These are phyloP conservation scores for Termitomyces sp. DNA, from an alignment of 768 basidiomycete species.

Conservation along the genomic window DNA sequence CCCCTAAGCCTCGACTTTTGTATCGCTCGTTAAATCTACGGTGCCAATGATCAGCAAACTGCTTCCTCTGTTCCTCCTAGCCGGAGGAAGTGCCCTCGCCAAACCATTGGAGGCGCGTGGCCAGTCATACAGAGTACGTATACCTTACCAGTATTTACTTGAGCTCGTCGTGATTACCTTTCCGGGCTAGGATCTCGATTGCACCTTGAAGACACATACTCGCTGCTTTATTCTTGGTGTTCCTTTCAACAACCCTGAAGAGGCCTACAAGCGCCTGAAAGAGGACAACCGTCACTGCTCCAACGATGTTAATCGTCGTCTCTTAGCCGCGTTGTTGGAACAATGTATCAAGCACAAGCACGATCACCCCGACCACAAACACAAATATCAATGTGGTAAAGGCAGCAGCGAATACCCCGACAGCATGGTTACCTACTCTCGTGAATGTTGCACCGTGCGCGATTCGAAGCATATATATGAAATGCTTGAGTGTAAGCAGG, in stretches of 20 bases:
- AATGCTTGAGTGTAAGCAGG: slow-evolving; percentile 12
- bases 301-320: slow-evolving; percentile 13
- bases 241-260: slow-evolving; percentile 12
- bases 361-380: slow-evolving; percentile 6
- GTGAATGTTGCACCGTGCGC: slow-evolving; percentile 11
- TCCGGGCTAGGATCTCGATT: slow-evolving; percentile 9
- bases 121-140: slow-evolving; percentile 6
- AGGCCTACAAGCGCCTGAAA: slow-evolving; percentile 9
- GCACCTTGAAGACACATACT: slow-evolving; percentile 4
- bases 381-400: slow-evolving; percentile 6
- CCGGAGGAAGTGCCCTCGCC: slow-evolving; percentile 7
- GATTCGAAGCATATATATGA: slow-evolving; percentile 7
- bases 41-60: slow-evolving; percentile 8
- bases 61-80: slow-evolving; percentile 14
- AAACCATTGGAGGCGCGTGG: slow-evolving; percentile 12
- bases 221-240: slow-evolving; percentile 13
- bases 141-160: background rate
- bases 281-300: slow-evolving; percentile 8
- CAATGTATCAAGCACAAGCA: slow-evolving; percentile 12
- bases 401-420: slow-evolving; percentile 7
- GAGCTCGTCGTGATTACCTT: background rate
- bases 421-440: slow-evolving; percentile 12
- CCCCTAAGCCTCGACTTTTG: slow-evolving; percentile 3
- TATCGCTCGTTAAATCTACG: slow-evolving; percentile 3
- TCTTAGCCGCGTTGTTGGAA: slow-evolving; percentile 5